phyloP scores from a whole-genome alignment of 1,139 yeast genomes.

The Taphrina communis region DNA sequence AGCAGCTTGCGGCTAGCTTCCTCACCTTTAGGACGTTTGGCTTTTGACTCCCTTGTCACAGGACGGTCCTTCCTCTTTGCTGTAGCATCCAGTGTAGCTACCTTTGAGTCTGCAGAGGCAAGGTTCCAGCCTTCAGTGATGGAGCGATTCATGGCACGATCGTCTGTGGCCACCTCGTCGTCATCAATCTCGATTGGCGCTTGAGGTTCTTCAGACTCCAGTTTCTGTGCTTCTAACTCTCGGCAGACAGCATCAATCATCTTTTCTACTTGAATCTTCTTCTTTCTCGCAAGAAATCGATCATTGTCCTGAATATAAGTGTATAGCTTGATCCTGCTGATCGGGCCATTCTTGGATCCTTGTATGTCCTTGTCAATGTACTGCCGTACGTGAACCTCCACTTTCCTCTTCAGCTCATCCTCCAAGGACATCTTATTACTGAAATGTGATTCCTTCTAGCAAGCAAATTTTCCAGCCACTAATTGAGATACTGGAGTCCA shows the following conservation, averaged over 20 bases:
- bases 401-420: constrained; percentile 15
- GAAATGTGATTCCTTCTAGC: neutral
- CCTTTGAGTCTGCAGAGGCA: constrained; percentile 38
- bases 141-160: constrained; percentile 5
- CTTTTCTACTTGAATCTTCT: constrained; percentile 28
- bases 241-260: constrained; percentile 31
- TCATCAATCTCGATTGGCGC: constrained; percentile 16
- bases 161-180: neutral
- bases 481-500: neutral
- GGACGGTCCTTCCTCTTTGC: constrained; percentile 50
- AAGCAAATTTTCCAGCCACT: neutral
- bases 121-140: constrained; percentile 12
- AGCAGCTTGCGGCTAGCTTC: neutral
- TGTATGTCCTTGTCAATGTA: constrained; percentile 10
- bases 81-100: constrained; percentile 22
- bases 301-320: constrained; percentile 30
- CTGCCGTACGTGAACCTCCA: constrained; percentile 25
- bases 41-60: constrained; percentile 50
- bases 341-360: constrained; percentile 15
- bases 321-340: constrained; percentile 29
- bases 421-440: constrained; percentile 15
- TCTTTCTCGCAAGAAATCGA: constrained; percentile 28
- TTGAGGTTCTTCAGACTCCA: constrained; percentile 7
- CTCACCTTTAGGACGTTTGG: constrained; percentile 58
- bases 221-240: constrained; percentile 22